Conservation (phyloP, 2,329 filamentous ascomycete genomes). For the Spiromastix sp. region DNA sequence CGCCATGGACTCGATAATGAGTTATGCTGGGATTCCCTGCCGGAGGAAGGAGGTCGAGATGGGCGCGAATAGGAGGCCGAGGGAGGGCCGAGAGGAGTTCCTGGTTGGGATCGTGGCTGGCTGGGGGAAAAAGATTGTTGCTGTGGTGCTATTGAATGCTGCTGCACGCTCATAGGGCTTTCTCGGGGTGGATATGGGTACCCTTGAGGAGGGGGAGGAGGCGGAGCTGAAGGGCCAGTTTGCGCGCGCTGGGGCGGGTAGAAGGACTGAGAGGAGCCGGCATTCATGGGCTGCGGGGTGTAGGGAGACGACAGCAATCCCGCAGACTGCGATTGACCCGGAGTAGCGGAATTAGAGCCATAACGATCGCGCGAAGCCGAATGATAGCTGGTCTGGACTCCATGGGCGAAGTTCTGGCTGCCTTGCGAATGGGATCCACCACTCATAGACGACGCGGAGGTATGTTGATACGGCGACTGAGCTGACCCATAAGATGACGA, state of each 20-base stretch:
- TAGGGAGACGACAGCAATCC: slow-evolving; percentile 28
- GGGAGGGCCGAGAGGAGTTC: slow-evolving; percentile 40
- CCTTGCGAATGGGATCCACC: slow-evolving; percentile 17
- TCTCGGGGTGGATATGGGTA: slow-evolving; percentile 26
- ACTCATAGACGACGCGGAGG: slow-evolving; percentile 22
- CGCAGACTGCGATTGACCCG: slow-evolving; percentile 15
- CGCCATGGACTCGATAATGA: slow-evolving; percentile 24
- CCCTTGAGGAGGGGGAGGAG: slow-evolving; percentile 23
- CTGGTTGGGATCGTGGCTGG: slow-evolving; percentile 20
- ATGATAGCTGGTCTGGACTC: slow-evolving; percentile 4
- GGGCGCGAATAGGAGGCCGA: slow-evolving; percentile 22
- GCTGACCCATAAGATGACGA: slow-evolving; percentile 28
- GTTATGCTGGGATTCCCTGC: slow-evolving; percentile 24
- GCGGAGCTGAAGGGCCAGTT: slow-evolving; percentile 31
- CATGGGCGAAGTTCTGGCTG: slow-evolving; percentile 19
- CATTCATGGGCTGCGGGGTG: slow-evolving; percentile 26
- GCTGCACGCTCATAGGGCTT: slow-evolving; percentile 24
- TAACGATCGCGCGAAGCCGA: slow-evolving; percentile 26
- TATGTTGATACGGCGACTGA: slow-evolving; percentile 32
- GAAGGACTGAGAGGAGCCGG: slow-evolving; percentile 26
- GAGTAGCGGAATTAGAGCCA: slow-evolving; percentile 14
- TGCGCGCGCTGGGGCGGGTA: slow-evolving; percentile 18
- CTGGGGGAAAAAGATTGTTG: slow-evolving; percentile 20
- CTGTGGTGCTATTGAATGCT: slow-evolving; percentile 22
- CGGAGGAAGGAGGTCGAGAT: slow-evolving; percentile 30